Base-by-base conservation (phyloP, 257 asterid species). In the Solanum phureja region DNA sequence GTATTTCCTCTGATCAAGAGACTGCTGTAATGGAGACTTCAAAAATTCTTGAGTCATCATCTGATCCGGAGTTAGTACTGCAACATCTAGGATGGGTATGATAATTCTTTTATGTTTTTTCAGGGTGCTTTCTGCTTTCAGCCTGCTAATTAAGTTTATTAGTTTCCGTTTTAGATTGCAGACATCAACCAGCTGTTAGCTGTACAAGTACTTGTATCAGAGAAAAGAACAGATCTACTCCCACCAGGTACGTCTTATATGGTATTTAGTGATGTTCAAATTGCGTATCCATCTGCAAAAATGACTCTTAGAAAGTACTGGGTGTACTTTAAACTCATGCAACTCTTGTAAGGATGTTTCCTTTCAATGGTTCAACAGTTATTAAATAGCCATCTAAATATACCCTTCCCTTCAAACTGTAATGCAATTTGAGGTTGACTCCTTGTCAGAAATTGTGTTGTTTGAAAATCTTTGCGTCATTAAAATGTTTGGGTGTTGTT, bases 41-140 rank as follows among this genome's bases (percentile, higher is more conserved):
- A 88, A 95, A 89, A 92, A 95, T 97, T 85, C 93, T 97, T 29
- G 98, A 94, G 92, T 97, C 93, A 91, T 95, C 96, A 12, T 90
- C 98, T 8, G 98, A 97, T 91, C 98, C 95, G 90, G 96, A 91
- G 88, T 92, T 97, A 90, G 93, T 97, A 64, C 94, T 97, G 88
- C 98, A 97, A 83, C 98, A 97, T 92, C 95, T 95, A 33, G 98
- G 98, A 92, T 97, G 99, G 99, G 99, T 97, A 89, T 58, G 96
- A 87, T 68, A 83, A 79, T 58, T 81, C 69, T 72, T 84, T 90
- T 38, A 24, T 76, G 19, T 9, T 23, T 72, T 60, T 66, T 35
- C 46, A 64, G 76, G 64, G 49, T 68, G 21, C 64, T 81, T 2
- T 37, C 83, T 46, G 27, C 85, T 3, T 74, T 38, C 60, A 13